These are phyloP conservation scores for Miscanthus lutarioriparius DNA, from an alignment of 176 grass and related monocot genomes.

Conservation along the genomic window DNA sequence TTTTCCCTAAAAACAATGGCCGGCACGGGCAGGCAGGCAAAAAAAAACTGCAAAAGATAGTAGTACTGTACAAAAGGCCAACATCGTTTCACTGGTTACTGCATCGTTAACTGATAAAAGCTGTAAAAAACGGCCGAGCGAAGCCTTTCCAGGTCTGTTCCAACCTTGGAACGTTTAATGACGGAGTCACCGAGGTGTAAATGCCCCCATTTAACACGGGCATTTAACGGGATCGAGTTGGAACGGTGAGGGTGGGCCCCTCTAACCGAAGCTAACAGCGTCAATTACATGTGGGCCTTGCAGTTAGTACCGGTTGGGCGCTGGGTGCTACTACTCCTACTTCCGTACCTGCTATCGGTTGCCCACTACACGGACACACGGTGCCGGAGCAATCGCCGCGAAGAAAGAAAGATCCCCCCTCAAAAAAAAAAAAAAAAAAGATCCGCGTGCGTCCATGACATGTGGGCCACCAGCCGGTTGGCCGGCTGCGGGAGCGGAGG, in stretches of 20 bases:
- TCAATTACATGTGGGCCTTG: background rate
- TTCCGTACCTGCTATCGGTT: background rate
- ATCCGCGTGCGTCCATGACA: conserved; percentile 7
- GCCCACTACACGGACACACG: background rate
- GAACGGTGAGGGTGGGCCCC: background rate
- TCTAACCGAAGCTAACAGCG: background rate
- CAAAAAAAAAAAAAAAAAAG: too few relatives aligned
- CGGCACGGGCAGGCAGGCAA: background rate
- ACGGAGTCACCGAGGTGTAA: background rate
- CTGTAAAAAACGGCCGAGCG: conserved; percentile 10
- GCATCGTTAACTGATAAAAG: background rate
- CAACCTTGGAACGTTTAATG: background rate
- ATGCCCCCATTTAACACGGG: conserved; percentile 22
- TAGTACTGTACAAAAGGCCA: background rate
- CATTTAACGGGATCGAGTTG: conserved; percentile 5
- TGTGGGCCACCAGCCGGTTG: conserved; percentile 19
- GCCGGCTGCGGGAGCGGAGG: background rate
- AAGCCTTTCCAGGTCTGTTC: background rate
- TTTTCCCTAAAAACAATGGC: too few relatives aligned
- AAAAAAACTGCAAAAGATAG: background rate
- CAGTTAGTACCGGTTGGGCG: background rate
- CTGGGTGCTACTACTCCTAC: background rate
- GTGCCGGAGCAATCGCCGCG: background rate
- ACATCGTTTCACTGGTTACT: background rate
- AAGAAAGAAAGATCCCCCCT: too few relatives aligned